Base-by-base conservation (phyloP, 2,329 filamentous ascomycete genomes). In the Aureobasidium sp. region DNA sequence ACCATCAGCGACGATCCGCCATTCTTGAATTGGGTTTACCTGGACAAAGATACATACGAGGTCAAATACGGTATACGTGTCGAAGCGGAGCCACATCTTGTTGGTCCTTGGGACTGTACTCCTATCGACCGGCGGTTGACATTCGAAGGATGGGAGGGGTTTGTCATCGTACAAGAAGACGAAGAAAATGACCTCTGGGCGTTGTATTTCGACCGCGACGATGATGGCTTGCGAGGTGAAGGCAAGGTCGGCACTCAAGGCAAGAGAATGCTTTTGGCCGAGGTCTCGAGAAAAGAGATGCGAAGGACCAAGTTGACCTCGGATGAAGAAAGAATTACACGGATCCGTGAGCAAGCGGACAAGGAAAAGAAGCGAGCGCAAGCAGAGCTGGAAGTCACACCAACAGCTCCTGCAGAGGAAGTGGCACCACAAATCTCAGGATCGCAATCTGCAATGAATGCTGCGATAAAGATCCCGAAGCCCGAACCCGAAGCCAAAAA, bases 41-140 rank as follows among this genome's bases (percentile, higher is more conserved):
- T 84, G 26, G 84, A 88, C 69, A 80, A 78, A 53, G 73, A 82
- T 15, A 87, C 84, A 1, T 76, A 82, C 56, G 82, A 86, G 69
- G 67, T 87, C 27, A 82, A 80, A 66, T 86, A 87, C 69, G 84
- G 84, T 12, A 86, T 86, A 29, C 85, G 89, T 36, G 86, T 85
- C 56, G 86, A 89, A 63, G 90, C 88, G 32, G 79, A 87, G 41
- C 82, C 79, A 26, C 88, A 96, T 73, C 78, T 87, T 65, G 84
- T 93, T 59, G 91, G 90, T 17, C 87, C 88, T 9, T 96, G 89
- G 88, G 87, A 90, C 69, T 95, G 90, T 86, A 89, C 82, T 0
- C 81, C 84, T 47, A 83, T 87, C 56, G 84, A 87, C 65, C 61
- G 65, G 3, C 63, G 63, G 24, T 67, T 86, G n/a, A 82, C 74